Evolutionary conservation across 2,329 filamentous ascomycete genomes (phyloP), one percentile per base, ranked within the genome.

Genomic region (Phyllosticta citrichinensis): DNA sequence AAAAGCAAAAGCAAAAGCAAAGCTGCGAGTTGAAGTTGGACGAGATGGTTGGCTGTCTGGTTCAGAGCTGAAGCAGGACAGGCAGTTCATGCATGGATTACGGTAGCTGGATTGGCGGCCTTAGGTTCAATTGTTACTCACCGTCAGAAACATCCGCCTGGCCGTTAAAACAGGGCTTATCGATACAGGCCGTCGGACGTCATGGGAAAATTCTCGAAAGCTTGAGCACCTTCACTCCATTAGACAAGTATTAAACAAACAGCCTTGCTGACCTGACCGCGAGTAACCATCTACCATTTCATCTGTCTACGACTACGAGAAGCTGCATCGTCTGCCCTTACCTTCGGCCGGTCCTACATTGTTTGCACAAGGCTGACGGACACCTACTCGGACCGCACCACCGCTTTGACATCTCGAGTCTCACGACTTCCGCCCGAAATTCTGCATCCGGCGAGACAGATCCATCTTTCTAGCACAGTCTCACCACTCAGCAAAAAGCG

Each of bases 201-300:
- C 59, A 61, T 57, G 52, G 17, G 59, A 61, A 61, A 56, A 52
- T 61, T 61, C 59, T 52, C 47, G 59, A 61, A 61, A 12, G 40
- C 47, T 24, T 19, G 40, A 56, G 59, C 59, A 61, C 22, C 55
- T 61, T 61, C 59, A 27, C 54, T 55, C 30, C 25, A 61, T 61
- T 24, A 5, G 51, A 54, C 47, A 57, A 30, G 52, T 30, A 47
- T 35, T 56, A 61, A 61, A 61, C 59, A 61, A 30, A n/a, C 40
- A 3, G 14, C 40, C 8, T 14, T 19, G 40, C 40, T 47, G 40
- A n/a, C 17, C 40, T 47, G 5, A n/a, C 12, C 17, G 14, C 6
- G 14, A 47, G 6, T 40, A 40, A 40, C 3, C 40, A 14, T 47
- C 17, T 30, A n/a, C 40, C 14, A 47, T n/a, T 6, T 30, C 27